These are phyloP conservation scores for Colletotrichum sp. DNA, from an alignment of 2,329 filamentous ascomycete genomes.

Conservation along the genomic window DNA sequence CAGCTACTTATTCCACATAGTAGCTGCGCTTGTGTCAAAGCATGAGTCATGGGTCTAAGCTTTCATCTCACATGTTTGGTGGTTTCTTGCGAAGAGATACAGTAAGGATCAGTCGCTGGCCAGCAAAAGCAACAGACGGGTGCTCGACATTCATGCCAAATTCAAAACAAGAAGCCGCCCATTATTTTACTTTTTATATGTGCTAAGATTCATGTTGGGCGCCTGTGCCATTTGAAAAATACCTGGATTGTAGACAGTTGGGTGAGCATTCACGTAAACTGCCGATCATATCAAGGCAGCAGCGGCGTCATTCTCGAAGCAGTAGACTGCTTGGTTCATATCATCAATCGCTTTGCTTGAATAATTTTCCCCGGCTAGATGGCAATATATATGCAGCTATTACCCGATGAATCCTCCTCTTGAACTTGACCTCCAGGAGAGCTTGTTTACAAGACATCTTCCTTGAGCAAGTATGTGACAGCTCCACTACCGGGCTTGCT, in stretches of 20 bases:
- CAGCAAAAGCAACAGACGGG: not conserved
- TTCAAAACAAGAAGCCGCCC: too few relatives aligned
- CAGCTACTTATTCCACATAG: accelerated
- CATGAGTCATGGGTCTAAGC: not conserved
- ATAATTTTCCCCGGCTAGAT: not conserved
- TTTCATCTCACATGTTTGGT: accelerated
- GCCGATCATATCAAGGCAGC: not conserved
- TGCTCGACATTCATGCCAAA: too few relatives aligned
- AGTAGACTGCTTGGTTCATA: not conserved
- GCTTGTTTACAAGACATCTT: conserved; percentile 17
- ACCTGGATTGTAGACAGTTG: not conserved
- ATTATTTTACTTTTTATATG: not conserved
- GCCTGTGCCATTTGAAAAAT: not conserved
- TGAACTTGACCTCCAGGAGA: not conserved
- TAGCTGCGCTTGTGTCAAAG: accelerated
- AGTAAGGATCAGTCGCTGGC: not conserved
- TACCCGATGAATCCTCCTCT: not conserved
- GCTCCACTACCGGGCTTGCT: conserved; percentile 84
- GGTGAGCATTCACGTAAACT: not conserved
- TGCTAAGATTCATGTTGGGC: not conserved
- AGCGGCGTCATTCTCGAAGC: accelerated
- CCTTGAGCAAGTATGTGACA: conserved; percentile 51
- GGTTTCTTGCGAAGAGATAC: not conserved
- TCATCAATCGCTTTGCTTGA: not conserved
- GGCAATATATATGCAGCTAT: not conserved